Evolutionary conservation across 129 eudicot genomes (phyloP).

Genomic region (Lactuca saligna): DNA sequence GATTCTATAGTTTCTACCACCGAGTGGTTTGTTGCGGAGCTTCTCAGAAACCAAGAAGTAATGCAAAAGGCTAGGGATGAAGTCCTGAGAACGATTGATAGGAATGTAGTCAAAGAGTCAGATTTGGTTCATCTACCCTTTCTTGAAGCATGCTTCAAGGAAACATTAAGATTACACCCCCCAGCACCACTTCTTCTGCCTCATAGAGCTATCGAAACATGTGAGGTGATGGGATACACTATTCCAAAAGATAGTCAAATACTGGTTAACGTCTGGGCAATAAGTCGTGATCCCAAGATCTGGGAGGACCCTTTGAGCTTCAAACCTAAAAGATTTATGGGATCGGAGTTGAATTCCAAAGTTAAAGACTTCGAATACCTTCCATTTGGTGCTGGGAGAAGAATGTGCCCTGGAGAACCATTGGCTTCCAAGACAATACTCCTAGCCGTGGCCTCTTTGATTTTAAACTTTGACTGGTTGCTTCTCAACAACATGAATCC

Average conservation of each 20-base stretch:
- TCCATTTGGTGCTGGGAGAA: constrained; percentile 28
- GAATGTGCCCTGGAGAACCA: constrained; percentile 41
- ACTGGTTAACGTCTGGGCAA: constrained; percentile 34
- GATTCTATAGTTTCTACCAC: constrained; percentile 27
- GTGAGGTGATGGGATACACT: constrained; percentile 24
- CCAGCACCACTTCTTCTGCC: constrained; percentile 41
- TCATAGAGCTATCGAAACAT: constrained; percentile 21
- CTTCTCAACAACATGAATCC: constrained; percentile 2
- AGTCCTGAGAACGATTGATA: constrained; percentile 6
- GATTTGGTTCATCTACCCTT: constrained; percentile 29
- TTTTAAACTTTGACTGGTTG: constrained; percentile 27
- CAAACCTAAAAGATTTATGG: constrained; percentile 24
- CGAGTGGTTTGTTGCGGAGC: constrained; percentile 41
- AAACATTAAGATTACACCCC: constrained; percentile 47
- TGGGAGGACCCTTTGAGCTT: constrained; percentile 44
- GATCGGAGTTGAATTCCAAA: constrained; percentile 13
- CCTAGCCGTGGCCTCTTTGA: constrained; percentile 20
- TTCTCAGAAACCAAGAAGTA: constrained; percentile 28
- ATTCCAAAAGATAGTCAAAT: constrained; percentile 26
- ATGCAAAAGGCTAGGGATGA: constrained; percentile 34
- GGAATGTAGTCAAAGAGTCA: constrained; percentile 31
- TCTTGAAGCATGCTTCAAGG: constrained; percentile 40
- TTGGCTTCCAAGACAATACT: constrained; percentile 26
- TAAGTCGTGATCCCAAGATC: constrained; percentile 28
- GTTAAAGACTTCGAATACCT: constrained; percentile 15